Conservation (phyloP, 345 rosid species). For the Salix brachista region DNA sequence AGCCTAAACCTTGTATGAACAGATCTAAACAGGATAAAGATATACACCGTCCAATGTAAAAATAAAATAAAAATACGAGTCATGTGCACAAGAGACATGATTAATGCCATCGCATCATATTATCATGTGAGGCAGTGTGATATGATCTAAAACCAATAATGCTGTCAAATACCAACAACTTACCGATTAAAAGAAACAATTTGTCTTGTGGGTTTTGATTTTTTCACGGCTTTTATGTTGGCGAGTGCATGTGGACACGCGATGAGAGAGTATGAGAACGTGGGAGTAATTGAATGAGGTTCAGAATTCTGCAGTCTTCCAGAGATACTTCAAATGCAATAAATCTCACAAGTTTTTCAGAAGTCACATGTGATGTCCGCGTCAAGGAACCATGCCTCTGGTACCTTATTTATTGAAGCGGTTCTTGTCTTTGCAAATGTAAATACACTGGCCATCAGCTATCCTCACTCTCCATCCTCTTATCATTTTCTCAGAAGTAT, state of each 20-base stretch:
- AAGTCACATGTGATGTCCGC: slow-evolving; percentile 38
- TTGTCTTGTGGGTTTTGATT: not conserved
- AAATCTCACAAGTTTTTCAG: slow-evolving; percentile 12
- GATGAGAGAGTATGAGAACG: slow-evolving; percentile 33
- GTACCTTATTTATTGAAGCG: slow-evolving; percentile 27
- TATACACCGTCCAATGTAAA: not conserved
- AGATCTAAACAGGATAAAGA: not conserved
- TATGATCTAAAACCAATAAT: not conserved
- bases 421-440: slow-evolving; percentile 14
- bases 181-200: not conserved
- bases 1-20: not conserved
- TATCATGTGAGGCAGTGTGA: slow-evolving; percentile 11
- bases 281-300: slow-evolving; percentile 50
- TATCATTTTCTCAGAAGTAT: too few relatives aligned
- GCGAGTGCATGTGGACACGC: slow-evolving; percentile 44
- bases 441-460: not conserved
- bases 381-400: slow-evolving; percentile 12
- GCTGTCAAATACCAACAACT: not conserved
- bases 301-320: slow-evolving; percentile 32
- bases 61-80: not conserved
- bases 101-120: not conserved
- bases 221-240: slow-evolving; percentile 31
- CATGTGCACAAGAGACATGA: slow-evolving; percentile 8
- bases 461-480: not conserved
- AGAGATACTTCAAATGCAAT: slow-evolving; percentile 8